Percentiles rank a stretch among this genome's conserved stretches.
Evolutionary conservation across 495 filamentous ascomycete genomes (phyloP).

Genomic region (Neurospora sp.): DNA sequence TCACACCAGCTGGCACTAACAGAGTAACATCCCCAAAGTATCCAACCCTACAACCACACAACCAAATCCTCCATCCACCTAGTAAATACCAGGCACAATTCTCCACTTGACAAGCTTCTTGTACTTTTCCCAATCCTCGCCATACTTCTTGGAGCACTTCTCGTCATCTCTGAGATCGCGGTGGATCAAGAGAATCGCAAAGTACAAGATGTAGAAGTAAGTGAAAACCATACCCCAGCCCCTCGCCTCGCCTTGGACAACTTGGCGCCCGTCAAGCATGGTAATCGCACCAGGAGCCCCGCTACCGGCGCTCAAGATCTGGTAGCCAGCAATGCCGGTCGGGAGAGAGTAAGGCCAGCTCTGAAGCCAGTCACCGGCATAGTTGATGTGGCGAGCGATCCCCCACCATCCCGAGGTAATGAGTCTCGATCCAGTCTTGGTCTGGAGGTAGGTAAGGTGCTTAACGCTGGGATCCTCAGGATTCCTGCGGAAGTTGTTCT

Average conservation of each 20-base stretch:
- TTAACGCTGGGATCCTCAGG: constrained; percentile 71
- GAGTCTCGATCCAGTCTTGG: constrained; percentile 67
- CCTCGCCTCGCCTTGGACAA: constrained; percentile 59
- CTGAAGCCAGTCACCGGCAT: constrained; percentile 95
- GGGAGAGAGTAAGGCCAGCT: constrained; percentile 87
- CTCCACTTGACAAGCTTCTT: constrained; percentile 70
- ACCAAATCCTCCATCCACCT: constrained; percentile 5
- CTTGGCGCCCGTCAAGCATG: constrained; percentile 47
- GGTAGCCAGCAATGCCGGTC: constrained; percentile 76
- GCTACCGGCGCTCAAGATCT: constrained; percentile 44
- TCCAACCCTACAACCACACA: background rate
- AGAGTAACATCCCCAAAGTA: background rate
- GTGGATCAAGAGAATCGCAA: constrained; percentile 79
- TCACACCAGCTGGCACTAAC: background rate
- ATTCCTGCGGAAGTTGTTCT: constrained; percentile 86
- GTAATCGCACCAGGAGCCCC: constrained; percentile 38
- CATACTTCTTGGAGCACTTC: constrained; percentile 89
- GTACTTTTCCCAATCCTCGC: constrained; percentile 87
- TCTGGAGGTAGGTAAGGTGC: constrained; percentile 82
- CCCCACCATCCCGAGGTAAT: constrained; percentile 95
- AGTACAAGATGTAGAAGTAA: constrained; percentile 94
- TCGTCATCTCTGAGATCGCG: constrained; percentile 87
- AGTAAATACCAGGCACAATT: constrained; percentile 91
- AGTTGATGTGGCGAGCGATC: constrained; percentile 86
- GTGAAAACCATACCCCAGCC: constrained; percentile 83